Conservation (phyloP, 192 early-diverging fungal species). For the Entomortierella chlamydospora region DNA sequence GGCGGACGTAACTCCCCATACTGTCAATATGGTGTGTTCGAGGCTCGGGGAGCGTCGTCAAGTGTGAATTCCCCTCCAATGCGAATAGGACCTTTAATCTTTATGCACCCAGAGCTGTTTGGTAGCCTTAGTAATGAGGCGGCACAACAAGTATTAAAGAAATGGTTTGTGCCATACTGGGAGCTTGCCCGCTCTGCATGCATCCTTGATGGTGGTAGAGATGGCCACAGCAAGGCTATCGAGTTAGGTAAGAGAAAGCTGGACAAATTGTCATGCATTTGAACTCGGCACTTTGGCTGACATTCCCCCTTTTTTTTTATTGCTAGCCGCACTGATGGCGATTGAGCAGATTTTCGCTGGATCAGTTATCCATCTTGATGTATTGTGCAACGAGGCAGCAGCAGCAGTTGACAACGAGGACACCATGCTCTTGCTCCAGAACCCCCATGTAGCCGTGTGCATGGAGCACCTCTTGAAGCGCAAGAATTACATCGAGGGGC, state of each 20-base stretch:
- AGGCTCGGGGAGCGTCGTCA: slow-evolving; percentile 2
- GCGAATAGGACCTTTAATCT: slow-evolving; percentile 34
- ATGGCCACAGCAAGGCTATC: slow-evolving; percentile 11
- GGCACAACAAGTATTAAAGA: slow-evolving; percentile 2
- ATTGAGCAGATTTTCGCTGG: slow-evolving; percentile 34
- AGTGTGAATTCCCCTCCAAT: slow-evolving; percentile 25
- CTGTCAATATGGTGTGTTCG: slow-evolving; percentile 26
- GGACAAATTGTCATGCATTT: background rate
- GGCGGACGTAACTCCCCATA: slow-evolving; percentile 35
- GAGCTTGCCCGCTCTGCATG: slow-evolving; percentile 12
- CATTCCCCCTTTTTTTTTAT: background rate
- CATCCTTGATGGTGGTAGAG: slow-evolving; percentile 22
- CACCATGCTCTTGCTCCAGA: slow-evolving; percentile 12
- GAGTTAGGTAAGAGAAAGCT: slow-evolving; percentile 26
- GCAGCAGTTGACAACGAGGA: slow-evolving; percentile 8
- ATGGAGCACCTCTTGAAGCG: slow-evolving; percentile 31
- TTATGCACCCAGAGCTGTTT: slow-evolving; percentile 31
- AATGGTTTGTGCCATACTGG: slow-evolving; percentile 44
- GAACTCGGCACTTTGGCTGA: background rate
- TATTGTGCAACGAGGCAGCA: slow-evolving; percentile 16
- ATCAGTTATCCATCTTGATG: slow-evolving; percentile 20
- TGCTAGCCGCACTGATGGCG: slow-evolving; percentile 34
- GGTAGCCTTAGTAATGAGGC: background rate
- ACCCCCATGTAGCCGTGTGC: slow-evolving; percentile 29
- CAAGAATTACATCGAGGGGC: background rate